Base-by-base conservation (phyloP, 1,139 yeast species). In the Kodamaea plutei region DNA sequence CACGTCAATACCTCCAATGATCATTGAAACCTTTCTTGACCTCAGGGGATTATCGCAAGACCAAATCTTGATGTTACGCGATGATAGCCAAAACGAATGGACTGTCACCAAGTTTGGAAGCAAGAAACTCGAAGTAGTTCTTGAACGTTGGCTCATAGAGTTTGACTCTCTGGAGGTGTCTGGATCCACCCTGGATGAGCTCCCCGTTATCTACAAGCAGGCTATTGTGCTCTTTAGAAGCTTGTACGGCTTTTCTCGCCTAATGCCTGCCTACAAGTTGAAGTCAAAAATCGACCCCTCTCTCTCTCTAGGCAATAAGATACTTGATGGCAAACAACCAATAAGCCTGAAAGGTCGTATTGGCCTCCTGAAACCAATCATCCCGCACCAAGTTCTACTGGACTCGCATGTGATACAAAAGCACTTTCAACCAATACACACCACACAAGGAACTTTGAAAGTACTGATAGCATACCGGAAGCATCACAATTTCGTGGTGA, bases 81-180 rank as follows among this genome's bases (percentile, higher is more conserved):
- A 76, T 35, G 89, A 76, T 34, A 52, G 58, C 7, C 68, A 62
- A 4, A 67, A 68, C 24, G 35, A 60, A n/a, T 72, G 75, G 73
- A 61, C 66, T 20, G 78, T 76, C 9, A 64, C 73, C 10, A 68
- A 65, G 35, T 76, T 77, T 11, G 67, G 69, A 2, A 49, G 51
- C 16, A 77, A 72, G 48, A 81, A 80, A 46, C 65, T 76, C 9
- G 97, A 89, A 54, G 75, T 91, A 11, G 96, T 91, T 2, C 60
- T 91, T 36, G 98, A 91, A 52, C 68, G 98, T 37, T 91, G 98
- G 98, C 64, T 87, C 15, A 63, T 91, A 22, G 95, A 88, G 53
- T 74, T 88, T 40, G 89, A 81, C 44, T 52, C 52, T 29, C 48
- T 38, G 32, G 56, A 45, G 15, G 52, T 53, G 6, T 44, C 56